Evolutionary conservation across 768 basidiomycete species (phyloP), one percentile per base, ranked within the genome.

Genomic region (Kwoniella sp.): DNA sequence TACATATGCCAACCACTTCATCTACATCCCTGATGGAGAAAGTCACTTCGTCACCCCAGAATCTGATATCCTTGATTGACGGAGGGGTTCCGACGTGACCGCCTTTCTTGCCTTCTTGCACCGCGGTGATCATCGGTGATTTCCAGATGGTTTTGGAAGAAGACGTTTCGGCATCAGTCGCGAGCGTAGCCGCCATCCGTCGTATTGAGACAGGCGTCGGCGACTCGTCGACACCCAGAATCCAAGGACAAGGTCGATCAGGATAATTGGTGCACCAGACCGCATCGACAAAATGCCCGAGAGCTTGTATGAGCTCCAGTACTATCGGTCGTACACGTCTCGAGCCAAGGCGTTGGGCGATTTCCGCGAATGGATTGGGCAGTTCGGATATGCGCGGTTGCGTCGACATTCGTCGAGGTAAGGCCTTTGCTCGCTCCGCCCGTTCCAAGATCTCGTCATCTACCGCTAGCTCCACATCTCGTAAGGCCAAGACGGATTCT

Each of bases 221-320:
- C 2, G 51, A 53, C 26, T 63, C 61, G 30, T 63, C 56, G 13
- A 62, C 38, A 28, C 48, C 48, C 12, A 59, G 47, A 4, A 65
- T 58, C 73, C 75, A 74, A 5, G 75, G 75, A 64, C 71, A 71
- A 8, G 67, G 67, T 31, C 28, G 25, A 30, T 66, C 41, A 0
- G 71, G 69, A 52, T 64, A 65, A 1, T 38, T 29, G 0, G 65
- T 41, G 47, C 53, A 69, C 75, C 75, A 77, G 2, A 73, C 57
- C 2, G 69, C 68, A 54, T 73, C 73, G 38, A 77, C 55, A 50
- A 74, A 77, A 53, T 74, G 73, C 0, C 75, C 73, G 23, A 77
- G 55, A 13, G 75, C 67, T 37, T 74, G 73, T 5, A 74, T 61
- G 22, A 77, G 68, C 41, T 77, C 75, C 11, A 77, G 41, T 2